Percentiles rank a stretch among this genome's conserved stretches.
Evolutionary conservation across 2,329 filamentous ascomycete genomes (phyloP).

Genomic region (Botrytis byssoidea): DNA sequence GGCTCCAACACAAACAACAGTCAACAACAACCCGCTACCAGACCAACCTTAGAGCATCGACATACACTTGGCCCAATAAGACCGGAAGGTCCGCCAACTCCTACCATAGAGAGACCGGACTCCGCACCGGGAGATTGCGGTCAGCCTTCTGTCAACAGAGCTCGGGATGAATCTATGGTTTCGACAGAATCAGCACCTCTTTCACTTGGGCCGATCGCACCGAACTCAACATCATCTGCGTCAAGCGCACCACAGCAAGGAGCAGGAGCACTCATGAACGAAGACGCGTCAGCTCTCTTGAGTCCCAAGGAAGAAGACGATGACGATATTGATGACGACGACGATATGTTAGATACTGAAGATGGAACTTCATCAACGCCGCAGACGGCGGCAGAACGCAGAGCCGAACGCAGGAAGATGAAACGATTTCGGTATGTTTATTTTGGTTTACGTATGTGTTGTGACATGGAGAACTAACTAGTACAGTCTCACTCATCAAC

Average conservation of each 20-base stretch:
- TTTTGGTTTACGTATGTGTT: not conserved
- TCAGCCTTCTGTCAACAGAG: conserved; percentile 36
- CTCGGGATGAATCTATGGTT: conserved; percentile 43
- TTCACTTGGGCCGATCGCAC: conserved; percentile 40
- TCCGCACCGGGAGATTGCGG: conserved; percentile 36
- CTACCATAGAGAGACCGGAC: conserved; percentile 35
- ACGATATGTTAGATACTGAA: conserved; percentile 52
- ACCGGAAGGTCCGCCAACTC: conserved; percentile 30
- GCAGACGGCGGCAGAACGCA: conserved; percentile 56
- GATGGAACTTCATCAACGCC: conserved; percentile 42
- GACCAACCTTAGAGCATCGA: conserved; percentile 36
- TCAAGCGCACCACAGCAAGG: conserved; percentile 40
- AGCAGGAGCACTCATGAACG: conserved; percentile 40
- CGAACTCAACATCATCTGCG: conserved; percentile 44
- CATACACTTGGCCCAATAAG: conserved; percentile 35
- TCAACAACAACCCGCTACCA: conserved; percentile 27
- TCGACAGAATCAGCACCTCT: conserved; percentile 44
- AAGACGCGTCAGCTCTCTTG: conserved; percentile 48
- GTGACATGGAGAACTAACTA: conserved; percentile 39
- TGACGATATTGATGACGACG: conserved; percentile 49
- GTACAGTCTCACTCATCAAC: conserved; percentile 82
- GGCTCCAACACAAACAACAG: conserved; percentile 32
- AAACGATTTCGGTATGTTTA: conserved; percentile 71
- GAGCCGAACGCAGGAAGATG: conserved; percentile 62
- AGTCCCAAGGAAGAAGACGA: conserved; percentile 39